Evolutionary conservation across 2,329 filamentous ascomycete species (phyloP), one percentile per base, ranked within the genome.

Genomic region (Epichloe uncinata): DNA sequence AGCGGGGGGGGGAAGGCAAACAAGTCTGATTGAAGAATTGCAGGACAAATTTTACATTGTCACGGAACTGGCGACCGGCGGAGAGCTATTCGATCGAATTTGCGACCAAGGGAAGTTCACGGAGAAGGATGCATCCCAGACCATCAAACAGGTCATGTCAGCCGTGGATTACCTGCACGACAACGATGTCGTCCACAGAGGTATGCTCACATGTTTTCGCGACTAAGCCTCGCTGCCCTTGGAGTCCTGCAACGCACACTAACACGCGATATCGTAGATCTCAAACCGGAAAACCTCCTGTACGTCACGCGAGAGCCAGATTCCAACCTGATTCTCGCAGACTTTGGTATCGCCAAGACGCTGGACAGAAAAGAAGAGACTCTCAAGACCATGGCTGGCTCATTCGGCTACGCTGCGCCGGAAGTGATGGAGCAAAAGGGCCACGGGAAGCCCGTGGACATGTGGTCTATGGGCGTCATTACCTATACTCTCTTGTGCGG

Each of bases 31-130:
- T 12, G 13, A 9, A 9, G 7, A 36, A 18, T 26, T 11, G 26
- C 44, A 95, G 89, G 93, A 98, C 74, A 98, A 98, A 74, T 98
- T 95, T 73, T 98, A 98, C 68, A 97, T 98, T 59, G 90, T 98
- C 60, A 98, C 93, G 34, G 85, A 98, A 69, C 77, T 98, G 50
- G 93, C 93, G 41, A 95, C 87, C 0, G 93, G 93, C 57, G 93
- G 93, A 66, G 93, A 98, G 71, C 73, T 98, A 55, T 98, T 98
- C 68, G 93, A 98, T 63, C 84, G 94, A 50, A 98, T 98, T 60
- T 98, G 93, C 71, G 90, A 97, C 63, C 87, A 94, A 69, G 94
- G 93, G 60, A 95, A 88, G 66, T 98, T 97, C 71, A 98, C 93
- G 13, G 93, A 98, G 67, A 97, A 95, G 72, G 93, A 98, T 71